phyloP scores from a whole-genome alignment of 1,284 basidiomycete species.

The Peniophora sp. region DNA sequence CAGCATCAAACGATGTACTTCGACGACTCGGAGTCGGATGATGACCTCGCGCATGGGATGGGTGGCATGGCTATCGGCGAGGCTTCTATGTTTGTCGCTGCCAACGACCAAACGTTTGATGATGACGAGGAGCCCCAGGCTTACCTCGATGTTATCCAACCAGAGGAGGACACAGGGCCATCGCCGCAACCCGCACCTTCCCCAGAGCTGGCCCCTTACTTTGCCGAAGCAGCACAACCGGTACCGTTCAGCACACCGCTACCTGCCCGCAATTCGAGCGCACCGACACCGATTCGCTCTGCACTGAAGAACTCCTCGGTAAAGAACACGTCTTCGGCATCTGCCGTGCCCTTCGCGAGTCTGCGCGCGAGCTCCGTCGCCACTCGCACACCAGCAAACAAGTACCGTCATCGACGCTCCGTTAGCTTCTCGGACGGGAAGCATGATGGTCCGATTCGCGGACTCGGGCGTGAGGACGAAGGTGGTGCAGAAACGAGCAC shows the following conservation, averaged over 20 bases:
- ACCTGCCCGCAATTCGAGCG: constrained; percentile 9
- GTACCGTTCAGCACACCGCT: constrained; percentile 12
- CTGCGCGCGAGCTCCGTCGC: constrained; percentile 42
- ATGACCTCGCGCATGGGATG: constrained; percentile 11
- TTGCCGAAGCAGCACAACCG: neutral
- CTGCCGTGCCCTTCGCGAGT: constrained; percentile 35
- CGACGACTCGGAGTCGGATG: constrained; percentile 37
- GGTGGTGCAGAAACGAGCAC: constrained; percentile 18
- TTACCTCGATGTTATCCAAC: too few species aligned
- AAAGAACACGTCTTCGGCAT: constrained; percentile 32
- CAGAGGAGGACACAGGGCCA: neutral
- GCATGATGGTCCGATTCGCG: constrained; percentile 74
- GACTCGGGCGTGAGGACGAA: constrained; percentile 34
- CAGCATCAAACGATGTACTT: constrained; percentile 34
- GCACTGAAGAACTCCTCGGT: constrained; percentile 43
- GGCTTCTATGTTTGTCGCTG: constrained; percentile 11
- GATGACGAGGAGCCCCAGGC: constrained; percentile 12
- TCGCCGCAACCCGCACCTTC: constrained; percentile 3
- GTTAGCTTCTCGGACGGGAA: constrained; percentile 95
- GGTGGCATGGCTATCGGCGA: constrained; percentile 10
- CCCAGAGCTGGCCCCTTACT: neutral
- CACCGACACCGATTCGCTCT: constrained; percentile 42
- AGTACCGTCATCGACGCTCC: constrained; percentile 55
- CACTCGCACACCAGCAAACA: constrained; percentile 35
- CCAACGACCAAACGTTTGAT: constrained; percentile 12